Evolutionary conservation across 2,329 filamentous ascomycete genomes (phyloP).

Genomic region (Claviceps sorghi): DNA sequence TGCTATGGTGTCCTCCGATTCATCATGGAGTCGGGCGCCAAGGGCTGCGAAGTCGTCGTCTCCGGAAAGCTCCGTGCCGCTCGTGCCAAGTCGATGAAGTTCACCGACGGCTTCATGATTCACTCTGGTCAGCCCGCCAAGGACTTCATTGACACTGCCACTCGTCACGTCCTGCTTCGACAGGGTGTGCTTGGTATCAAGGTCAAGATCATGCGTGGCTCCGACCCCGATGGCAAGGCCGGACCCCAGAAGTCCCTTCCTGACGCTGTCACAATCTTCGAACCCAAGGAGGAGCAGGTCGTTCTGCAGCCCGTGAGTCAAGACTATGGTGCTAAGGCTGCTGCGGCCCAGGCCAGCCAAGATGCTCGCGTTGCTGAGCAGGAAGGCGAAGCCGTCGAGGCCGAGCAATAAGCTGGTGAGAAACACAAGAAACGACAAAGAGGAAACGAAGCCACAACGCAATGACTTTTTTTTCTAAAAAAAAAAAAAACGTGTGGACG

Average conservation of each 20-base stretch:
- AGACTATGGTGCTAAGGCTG: conserved; percentile 94
- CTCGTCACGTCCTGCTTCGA: conserved; percentile 97
- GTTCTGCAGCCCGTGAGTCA: conserved; percentile 92
- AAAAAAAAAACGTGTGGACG: no score
- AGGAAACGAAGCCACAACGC: not conserved
- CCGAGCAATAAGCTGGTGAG: conserved; percentile 23
- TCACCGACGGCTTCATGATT: conserved; percentile 99
- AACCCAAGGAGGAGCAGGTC: conserved; percentile 98
- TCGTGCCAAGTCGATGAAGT: conserved; percentile 99
- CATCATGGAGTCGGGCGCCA: conserved; percentile 99
- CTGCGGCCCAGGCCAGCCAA: conserved; percentile 52
- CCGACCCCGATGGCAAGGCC: conserved; percentile 97
- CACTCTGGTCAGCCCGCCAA: conserved; percentile 99
- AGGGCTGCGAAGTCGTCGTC: conserved; percentile 99
- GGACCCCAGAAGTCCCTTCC: conserved; percentile 94
- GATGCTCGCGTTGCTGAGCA: conserved; percentile 44
- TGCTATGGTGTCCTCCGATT: conserved; percentile 99
- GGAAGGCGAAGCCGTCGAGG: conserved; percentile 37
- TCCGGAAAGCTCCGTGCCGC: conserved; percentile 98
- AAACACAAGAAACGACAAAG: not conserved
- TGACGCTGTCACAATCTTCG: conserved; percentile 97
- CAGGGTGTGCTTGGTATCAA: conserved; percentile 99
- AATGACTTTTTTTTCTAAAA: not conserved
- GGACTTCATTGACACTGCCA: conserved; percentile 98
- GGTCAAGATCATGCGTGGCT: conserved; percentile 99